Evolutionary conservation across 805 yeast species (phyloP).

Genomic region (Candida sithepensis): DNA sequence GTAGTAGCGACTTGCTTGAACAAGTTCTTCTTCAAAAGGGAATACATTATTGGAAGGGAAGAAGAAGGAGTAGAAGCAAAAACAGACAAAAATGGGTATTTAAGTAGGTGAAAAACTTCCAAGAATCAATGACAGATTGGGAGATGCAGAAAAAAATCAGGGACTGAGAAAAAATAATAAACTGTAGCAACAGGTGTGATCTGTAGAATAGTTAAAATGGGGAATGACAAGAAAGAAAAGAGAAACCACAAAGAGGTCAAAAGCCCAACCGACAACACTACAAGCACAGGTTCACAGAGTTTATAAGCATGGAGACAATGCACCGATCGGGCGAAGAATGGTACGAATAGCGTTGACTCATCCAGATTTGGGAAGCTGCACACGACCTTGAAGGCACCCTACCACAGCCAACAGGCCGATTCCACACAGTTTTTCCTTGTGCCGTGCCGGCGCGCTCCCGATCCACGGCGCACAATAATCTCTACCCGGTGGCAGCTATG

Average conservation of each 20-base stretch:
- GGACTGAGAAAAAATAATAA: not conserved
- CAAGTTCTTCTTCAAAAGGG: conserved; percentile 3
- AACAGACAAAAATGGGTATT: not conserved
- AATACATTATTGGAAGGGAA: conserved; percentile 2
- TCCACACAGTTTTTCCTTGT: too few species aligned
- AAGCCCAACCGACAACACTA: too few species aligned
- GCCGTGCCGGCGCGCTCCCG: too few species aligned
- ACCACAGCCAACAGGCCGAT: too few species aligned
- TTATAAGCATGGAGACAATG: too few species aligned
- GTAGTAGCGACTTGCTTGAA: not conserved
- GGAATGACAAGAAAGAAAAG: not conserved
- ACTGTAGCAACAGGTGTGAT: too few species aligned
- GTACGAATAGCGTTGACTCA: not conserved
- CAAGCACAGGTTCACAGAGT: too few species aligned
- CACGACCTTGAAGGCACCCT: not conserved
- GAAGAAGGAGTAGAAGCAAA: not conserved
- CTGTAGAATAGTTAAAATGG: not conserved
- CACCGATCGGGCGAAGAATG: too few species aligned
- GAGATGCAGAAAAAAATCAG: not conserved
- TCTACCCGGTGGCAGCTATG: too few species aligned
- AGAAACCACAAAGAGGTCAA: not conserved
- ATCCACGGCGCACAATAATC: too few species aligned
- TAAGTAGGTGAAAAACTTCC: not conserved
- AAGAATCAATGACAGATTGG: not conserved
- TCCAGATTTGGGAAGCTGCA: not conserved